phyloP scores from a whole-genome alignment of 2,329 filamentous ascomycete species.

The Neopestalotiopsis sp. region DNA sequence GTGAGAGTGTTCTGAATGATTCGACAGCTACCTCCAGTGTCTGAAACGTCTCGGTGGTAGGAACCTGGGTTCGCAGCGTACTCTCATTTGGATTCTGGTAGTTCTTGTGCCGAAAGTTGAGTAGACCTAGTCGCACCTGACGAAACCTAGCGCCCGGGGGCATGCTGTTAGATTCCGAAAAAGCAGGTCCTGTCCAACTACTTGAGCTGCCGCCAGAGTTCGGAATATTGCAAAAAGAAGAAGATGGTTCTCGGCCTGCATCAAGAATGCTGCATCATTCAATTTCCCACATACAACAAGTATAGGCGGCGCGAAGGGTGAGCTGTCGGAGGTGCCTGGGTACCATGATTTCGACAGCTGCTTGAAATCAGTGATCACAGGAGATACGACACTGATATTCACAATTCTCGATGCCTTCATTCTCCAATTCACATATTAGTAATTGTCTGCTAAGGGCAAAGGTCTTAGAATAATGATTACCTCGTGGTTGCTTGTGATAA shows the following conservation, averaged over 20 bases:
- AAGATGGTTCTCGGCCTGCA: neutral
- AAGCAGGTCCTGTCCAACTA: neutral
- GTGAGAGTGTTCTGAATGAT: too few species aligned
- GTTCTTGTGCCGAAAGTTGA: too few species aligned
- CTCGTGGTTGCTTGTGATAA: neutral
- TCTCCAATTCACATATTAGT: neutral
- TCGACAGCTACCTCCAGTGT: too few species aligned
- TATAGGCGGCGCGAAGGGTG: neutral
- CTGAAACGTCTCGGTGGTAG: too few species aligned
- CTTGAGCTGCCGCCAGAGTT: slow-evolving; percentile 19
- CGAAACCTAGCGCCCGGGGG: too few species aligned
- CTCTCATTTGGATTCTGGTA: too few species aligned
- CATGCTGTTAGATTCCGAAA: too few species aligned
- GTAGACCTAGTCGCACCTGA: too few species aligned
- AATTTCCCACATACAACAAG: neutral
- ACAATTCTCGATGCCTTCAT: neutral
- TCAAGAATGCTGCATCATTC: slow-evolving; percentile 11
- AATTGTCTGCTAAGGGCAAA: neutral
- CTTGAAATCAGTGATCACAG: neutral
- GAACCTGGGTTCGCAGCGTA: too few species aligned
- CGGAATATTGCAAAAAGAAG: slow-evolving; percentile 17
- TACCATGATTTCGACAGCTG: neutral
- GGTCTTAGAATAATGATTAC: neutral
- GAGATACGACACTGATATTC: neutral
- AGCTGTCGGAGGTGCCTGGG: neutral